A percentile compares a stretch with the other conserved stretches of the same genome.
These are phyloP conservation scores for Wickerhamiella kazuoi DNA, from an alignment of 805 yeast genomes.

Conservation along the genomic window DNA sequence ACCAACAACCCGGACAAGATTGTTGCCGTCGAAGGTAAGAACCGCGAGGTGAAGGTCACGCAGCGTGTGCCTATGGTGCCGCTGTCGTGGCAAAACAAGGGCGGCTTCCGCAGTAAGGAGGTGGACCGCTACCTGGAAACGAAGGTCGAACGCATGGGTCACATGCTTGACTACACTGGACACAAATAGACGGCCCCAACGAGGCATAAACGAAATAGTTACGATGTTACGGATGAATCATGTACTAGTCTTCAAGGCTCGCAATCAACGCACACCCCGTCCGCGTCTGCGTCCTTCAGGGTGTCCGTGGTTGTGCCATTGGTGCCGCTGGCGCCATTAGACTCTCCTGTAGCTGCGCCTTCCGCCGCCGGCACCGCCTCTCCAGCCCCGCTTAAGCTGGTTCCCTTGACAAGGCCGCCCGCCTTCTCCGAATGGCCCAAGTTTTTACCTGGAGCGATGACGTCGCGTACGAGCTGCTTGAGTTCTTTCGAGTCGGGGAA, in stretches of 20 bases:
- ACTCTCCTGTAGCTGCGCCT: no score
- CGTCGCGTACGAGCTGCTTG: conserved; percentile 47
- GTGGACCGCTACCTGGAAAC: conserved; percentile 87
- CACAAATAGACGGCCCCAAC: no score
- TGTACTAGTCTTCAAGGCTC: no score
- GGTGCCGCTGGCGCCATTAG: no score
- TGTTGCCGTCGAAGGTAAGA: conserved; percentile 79
- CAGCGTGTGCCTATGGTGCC: conserved; percentile 97
- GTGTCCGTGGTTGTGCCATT: no score
- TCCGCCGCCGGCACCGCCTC: no score
- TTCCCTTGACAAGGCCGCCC: conserved; percentile 1
- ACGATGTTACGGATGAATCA: background rate
- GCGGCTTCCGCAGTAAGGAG: conserved; percentile 68
- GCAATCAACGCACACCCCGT: no score
- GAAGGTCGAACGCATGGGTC: conserved; percentile 96
- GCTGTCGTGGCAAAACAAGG: conserved; percentile 59
- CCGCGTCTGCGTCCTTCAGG: no score
- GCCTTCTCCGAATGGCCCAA: conserved; percentile 48
- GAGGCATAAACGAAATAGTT: no score
- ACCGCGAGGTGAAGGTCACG: conserved; percentile 52
- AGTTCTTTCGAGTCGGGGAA: conserved; percentile 75
- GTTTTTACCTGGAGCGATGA: conserved; percentile 33
- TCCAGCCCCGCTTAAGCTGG: no score
- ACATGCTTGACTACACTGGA: conserved; percentile 34
- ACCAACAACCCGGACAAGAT: conserved; percentile 96